Base-by-base conservation (phyloP, 2,329 filamentous ascomycete species). In the Epichloe scottii region DNA sequence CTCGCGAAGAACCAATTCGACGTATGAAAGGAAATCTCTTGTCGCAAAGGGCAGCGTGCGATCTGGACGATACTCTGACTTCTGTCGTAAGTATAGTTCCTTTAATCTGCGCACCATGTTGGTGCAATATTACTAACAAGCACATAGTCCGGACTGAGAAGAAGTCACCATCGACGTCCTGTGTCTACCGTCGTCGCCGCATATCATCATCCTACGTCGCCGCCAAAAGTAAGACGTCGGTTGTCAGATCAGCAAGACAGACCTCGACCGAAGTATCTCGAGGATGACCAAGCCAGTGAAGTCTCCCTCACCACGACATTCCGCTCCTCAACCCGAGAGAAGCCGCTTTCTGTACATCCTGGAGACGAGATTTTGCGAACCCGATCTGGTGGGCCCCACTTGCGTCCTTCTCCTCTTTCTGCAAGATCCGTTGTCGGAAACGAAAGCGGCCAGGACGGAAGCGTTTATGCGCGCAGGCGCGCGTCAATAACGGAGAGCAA, bases 191-290 rank as follows among this genome's bases (percentile, higher is more conserved):
- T 70, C 23, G 63, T 78, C 17, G 69, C 74, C 15, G 65, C 74
- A 35, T 37, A 26, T 17, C 69, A 74, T 54, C 70, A 74, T 45
- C 68, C 71, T 17, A 64, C 67, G 6, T 79, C 77, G 1, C 77
- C 78, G 44, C 73, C 77, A 15, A 70, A 69, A 45, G 56, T 77
- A 26, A 64, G 66, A 51, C 74, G 78, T 38, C 76, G 78, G 23
- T 67, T 81, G 39, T 81, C 78, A 2, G 78, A 82, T 50, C 76
- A 78, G 57, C 73, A 76, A 55, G 76, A 79, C 39, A 70, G 66
- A 12, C 65, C 64, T 55, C 61, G 58, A 35, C 55, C 57, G 48
- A 68, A 56, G 63, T 71, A 58, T 57, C 66, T 57, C 64, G 72
- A 63, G 58, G 72, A 77, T n/a, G 71, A 74, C 10, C 68, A 71